Conservation (phyloP, 208 protist genomes). For the Acanthamoeba royreba region DNA sequence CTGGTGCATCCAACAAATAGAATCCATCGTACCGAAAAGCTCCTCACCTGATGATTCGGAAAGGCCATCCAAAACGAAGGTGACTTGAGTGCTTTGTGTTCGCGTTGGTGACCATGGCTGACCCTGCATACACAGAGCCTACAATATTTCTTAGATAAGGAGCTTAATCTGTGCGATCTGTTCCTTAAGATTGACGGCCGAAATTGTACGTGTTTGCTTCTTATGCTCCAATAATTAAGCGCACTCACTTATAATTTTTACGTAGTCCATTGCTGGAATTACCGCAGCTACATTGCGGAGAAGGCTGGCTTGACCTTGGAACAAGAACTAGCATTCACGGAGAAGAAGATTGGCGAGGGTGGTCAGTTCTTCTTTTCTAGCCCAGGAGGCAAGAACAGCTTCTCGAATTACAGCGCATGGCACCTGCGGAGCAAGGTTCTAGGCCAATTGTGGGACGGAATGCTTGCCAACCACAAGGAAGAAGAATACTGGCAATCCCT, state of each 20-base stretch:
- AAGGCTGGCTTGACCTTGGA: background rate
- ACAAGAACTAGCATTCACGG: background rate
- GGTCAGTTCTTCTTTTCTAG: background rate
- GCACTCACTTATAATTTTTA: background rate
- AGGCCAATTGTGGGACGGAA: background rate
- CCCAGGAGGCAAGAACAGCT: background rate
- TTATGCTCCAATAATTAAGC: too few relatives aligned
- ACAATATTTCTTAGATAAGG: background rate
- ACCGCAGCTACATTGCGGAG: background rate
- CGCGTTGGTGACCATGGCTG: too few relatives aligned
- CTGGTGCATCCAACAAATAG: background rate
- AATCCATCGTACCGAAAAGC: background rate
- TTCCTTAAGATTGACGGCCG: background rate
- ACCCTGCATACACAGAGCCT: too few relatives aligned
- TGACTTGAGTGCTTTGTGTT: too few relatives aligned
- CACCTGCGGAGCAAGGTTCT: background rate
- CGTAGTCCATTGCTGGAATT: constrained; percentile 40
- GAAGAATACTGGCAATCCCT: background rate
- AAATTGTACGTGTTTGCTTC: background rate
- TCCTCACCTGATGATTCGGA: background rate
- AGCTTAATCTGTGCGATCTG: background rate
- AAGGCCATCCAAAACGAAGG: background rate
- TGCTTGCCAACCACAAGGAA: background rate
- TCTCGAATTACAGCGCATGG: constrained; percentile 18
- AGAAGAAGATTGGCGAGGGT: background rate